phyloP scores from a whole-genome alignment of 306 rosid species.

The Cucumis melo region DNA sequence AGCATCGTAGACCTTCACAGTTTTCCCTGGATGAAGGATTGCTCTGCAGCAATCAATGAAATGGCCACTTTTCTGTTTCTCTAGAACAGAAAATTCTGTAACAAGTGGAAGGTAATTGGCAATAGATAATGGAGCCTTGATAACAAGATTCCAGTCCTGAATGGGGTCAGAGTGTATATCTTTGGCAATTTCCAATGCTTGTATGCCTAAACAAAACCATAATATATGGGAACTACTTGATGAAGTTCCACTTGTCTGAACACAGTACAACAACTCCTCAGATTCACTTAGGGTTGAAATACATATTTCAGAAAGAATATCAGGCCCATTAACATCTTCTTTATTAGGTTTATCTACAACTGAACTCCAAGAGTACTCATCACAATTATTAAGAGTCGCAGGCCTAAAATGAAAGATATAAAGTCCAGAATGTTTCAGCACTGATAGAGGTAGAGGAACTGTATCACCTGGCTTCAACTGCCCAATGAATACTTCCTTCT shows the following conservation, averaged over 20 bases:
- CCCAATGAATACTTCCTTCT: conserved; percentile 49
- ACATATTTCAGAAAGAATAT: conserved; percentile 35
- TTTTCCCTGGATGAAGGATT: conserved; percentile 57
- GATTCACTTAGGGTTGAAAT: conserved; percentile 68
- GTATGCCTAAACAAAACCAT: conserved; percentile 84
- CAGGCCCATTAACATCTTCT: conserved; percentile 25
- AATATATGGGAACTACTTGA: conserved; percentile 45
- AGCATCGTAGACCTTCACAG: conserved; percentile 57
- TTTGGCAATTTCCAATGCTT: conserved; percentile 80
- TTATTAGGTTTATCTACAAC: conserved; percentile 33
- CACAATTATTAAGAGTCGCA: conserved; percentile 21
- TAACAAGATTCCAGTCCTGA: conserved; percentile 85
- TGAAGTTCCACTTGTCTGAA: conserved; percentile 50
- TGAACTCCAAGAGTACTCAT: conserved; percentile 80
- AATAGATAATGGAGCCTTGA: conserved; percentile 72
- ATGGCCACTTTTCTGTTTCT: conserved; percentile 65
- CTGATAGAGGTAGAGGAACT: conserved; percentile 62
- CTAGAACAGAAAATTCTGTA: conserved; percentile 82
- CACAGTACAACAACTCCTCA: conserved; percentile 67
- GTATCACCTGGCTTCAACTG: conserved; percentile 74
- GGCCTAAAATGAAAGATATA: conserved; percentile 70
- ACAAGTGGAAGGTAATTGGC: conserved; percentile 87
- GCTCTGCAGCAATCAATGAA: conserved; percentile 69
- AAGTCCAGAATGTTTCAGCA: conserved; percentile 45
- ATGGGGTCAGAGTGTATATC: conserved; percentile 83